Conservation (phyloP, 164 flowering plant genomes). For the Berberis vulgaris region DNA sequence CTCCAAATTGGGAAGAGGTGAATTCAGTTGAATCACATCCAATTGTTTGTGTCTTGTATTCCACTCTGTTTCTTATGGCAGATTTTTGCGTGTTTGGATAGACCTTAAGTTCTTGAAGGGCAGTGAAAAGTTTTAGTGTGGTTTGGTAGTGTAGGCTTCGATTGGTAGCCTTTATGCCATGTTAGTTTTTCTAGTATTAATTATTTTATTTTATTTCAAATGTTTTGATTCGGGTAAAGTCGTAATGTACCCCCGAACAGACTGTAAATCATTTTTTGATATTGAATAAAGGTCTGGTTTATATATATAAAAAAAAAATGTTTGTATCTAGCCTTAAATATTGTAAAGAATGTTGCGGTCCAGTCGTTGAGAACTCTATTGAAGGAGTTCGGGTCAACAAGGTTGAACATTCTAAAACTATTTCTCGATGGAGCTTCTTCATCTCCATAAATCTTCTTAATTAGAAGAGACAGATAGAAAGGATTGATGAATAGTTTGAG, state of each 20-base stretch:
- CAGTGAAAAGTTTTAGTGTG: too few relatives aligned
- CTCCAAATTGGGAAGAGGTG: constrained; percentile 17
- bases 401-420: constrained; percentile 97
- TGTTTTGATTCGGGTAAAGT: too few relatives aligned
- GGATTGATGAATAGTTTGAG: too few relatives aligned
- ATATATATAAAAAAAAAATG: background rate
- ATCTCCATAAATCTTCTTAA: constrained; percentile 84
- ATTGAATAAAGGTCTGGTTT: background rate
- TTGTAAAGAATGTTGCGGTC: constrained; percentile 69
- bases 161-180: too few relatives aligned
- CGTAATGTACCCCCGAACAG: too few relatives aligned
- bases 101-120: too few relatives aligned
- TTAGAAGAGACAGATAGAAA: background rate
- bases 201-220: background rate
- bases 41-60: constrained; percentile 24
- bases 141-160: too few relatives aligned
- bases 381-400: constrained; percentile 53
- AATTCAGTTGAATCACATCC: constrained; percentile 24
- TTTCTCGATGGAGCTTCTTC: constrained; percentile 57
- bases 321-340: constrained; percentile 38
- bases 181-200: too few relatives aligned
- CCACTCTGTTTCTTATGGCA: too few relatives aligned
- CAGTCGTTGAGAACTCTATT: constrained; percentile 79
- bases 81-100: too few relatives aligned
- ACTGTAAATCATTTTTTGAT: too few relatives aligned